Conservation (phyloP, 305 asterid genomes). For the Nicotiana rustica region DNA sequence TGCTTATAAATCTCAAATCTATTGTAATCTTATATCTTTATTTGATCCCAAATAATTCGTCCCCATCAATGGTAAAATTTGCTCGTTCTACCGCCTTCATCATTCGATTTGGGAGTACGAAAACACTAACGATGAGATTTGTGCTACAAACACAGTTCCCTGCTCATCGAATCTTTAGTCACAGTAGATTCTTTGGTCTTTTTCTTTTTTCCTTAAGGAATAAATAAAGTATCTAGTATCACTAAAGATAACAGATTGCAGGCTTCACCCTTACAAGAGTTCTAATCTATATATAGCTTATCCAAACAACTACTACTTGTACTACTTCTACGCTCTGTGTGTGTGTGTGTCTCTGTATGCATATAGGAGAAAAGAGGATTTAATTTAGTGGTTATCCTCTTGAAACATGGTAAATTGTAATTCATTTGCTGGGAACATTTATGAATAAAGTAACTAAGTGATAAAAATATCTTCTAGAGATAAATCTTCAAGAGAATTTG, state of each 20-base stretch:
- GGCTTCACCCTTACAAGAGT: background rate
- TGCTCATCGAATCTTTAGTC: constrained; percentile 20
- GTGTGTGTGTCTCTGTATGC: too few species aligned
- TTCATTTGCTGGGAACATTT: background rate
- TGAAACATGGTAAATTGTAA: background rate
- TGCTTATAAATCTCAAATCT: constrained; percentile 15
- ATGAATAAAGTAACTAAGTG: background rate
- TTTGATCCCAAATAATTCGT: constrained; percentile 14
- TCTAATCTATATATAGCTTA: background rate
- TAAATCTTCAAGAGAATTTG: constrained; percentile 2
- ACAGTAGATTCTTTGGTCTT: background rate
- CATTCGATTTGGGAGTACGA: background rate
- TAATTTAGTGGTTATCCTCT: background rate
- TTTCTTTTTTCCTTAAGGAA: background rate
- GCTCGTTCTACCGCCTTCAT: background rate
- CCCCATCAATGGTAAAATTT: background rate
- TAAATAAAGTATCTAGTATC: background rate
- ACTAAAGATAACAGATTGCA: background rate
- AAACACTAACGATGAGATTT: background rate
- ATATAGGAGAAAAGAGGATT: background rate
- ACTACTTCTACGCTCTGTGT: background rate
- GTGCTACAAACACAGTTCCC: background rate
- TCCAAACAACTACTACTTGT: background rate
- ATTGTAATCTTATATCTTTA: background rate
- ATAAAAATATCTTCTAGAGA: background rate